Percentiles rank a stretch among this genome's conserved stretches.
phyloP scores from a whole-genome alignment of 2,329 filamentous ascomycete species.

The Westerdykella aurantiaca region DNA sequence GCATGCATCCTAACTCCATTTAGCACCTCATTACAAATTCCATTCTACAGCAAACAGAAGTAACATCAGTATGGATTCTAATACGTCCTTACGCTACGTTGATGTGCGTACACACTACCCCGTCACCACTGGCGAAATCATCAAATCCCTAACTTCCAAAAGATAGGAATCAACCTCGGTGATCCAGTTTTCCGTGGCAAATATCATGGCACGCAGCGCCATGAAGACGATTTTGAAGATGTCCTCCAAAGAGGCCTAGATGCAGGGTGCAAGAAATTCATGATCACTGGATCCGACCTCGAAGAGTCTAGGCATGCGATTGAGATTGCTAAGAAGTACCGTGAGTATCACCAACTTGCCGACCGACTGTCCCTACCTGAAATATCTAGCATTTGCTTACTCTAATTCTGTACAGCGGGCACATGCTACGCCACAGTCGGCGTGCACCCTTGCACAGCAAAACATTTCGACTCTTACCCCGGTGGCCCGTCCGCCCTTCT shows the following conservation, averaged over 20 bases:
- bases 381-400: not conserved
- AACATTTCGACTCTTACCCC: constrained; percentile 63
- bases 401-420: constrained; percentile 50
- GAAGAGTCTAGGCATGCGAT: constrained; percentile 70
- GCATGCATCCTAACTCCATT: too few species aligned
- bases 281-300: constrained; percentile 88
- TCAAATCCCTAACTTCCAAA: not conserved
- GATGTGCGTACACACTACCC: too few species aligned
- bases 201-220: constrained; percentile 73
- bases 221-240: constrained; percentile 66
- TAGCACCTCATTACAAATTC: too few species aligned
- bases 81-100: too few species aligned
- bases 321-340: constrained; percentile 65
- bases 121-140: too few species aligned
- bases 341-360: constrained; percentile 46
- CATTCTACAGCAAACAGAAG: too few species aligned
- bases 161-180: constrained; percentile 91
- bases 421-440: constrained; percentile 86
- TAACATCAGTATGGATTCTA: too few species aligned
- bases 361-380: not conserved
- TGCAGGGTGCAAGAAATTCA: constrained; percentile 80
- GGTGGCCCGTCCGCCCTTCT: constrained; percentile 54
- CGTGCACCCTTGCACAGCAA: constrained; percentile 85
- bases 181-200: constrained; percentile 83
- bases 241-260: constrained; percentile 73